phyloP scores from a whole-genome alignment of 805 yeast species.

The Metschnikowia aberdeeniae region DNA sequence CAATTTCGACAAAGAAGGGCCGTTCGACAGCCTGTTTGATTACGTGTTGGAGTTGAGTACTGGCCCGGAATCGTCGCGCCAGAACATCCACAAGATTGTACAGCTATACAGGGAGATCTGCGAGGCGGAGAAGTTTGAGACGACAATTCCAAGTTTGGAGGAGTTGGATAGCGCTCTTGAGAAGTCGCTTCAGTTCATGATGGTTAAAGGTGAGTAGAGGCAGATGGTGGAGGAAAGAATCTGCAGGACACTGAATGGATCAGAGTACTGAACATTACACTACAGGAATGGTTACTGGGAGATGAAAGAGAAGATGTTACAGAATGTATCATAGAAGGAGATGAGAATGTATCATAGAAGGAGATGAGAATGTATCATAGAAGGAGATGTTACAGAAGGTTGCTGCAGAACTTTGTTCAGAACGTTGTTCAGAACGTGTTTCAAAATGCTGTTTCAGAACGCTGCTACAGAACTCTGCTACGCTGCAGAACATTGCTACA shows the following conservation, averaged over 20 bases:
- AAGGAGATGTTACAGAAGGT: no score
- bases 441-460: no score
- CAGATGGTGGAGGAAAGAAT: not conserved
- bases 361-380: no score
- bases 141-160: not conserved
- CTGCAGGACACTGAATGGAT: not conserved
- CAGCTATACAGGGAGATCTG: not conserved
- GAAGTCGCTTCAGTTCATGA: not conserved
- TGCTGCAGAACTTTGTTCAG: no score
- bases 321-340: no score
- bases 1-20: constrained; percentile 40
- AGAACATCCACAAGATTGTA: constrained; percentile 12
- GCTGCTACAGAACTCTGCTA: no score
- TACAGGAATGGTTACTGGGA: no score
- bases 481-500: no score
- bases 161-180: not conserved
- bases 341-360: no score
- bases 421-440: no score
- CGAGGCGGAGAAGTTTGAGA: not conserved
- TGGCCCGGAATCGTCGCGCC: constrained; percentile 11
- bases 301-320: no score
- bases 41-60: constrained; percentile 55
- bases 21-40: constrained; percentile 71
- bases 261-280: no score
- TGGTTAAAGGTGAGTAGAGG: not conserved